Evolutionary conservation across 1,284 basidiomycete species (phyloP).

Genomic region (Leucoagaricus sp.): DNA sequence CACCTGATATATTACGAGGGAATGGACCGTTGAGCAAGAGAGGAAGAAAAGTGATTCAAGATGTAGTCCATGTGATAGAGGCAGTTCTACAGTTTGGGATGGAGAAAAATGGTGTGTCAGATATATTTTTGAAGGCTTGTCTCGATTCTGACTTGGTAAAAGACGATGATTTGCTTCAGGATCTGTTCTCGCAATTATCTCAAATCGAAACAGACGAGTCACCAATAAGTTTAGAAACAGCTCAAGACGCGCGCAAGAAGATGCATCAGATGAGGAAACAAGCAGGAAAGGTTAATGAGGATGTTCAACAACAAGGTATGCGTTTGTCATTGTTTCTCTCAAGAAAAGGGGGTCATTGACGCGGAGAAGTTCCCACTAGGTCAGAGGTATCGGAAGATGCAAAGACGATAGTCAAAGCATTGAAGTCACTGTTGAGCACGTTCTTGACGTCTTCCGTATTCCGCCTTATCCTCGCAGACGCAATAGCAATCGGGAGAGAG

Average conservation of each 20-base stretch:
- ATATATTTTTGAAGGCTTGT: background rate
- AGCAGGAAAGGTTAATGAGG: conserved; percentile 18
- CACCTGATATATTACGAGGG: conserved; percentile 10
- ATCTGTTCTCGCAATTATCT: conserved; percentile 37
- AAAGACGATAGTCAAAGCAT: conserved; percentile 31
- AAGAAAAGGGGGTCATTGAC: background rate
- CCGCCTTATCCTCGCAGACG: conserved; percentile 42
- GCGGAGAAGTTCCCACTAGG: conserved; percentile 25
- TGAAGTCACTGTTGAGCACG: conserved; percentile 35
- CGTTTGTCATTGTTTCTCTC: background rate
- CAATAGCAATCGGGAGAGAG: conserved; percentile 38
- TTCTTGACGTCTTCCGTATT: conserved; percentile 46
- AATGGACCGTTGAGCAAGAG: conserved; percentile 33
- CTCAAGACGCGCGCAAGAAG: conserved; percentile 19
- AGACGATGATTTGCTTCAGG: conserved; percentile 51
- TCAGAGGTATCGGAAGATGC: conserved; percentile 39
- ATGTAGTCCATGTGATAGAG: conserved; percentile 37
- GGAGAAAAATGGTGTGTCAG: conserved; percentile 48
- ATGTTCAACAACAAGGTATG: conserved; percentile 19
- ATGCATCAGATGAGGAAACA: conserved; percentile 22
- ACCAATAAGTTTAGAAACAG: conserved; percentile 6
- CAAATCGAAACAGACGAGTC: conserved; percentile 21
- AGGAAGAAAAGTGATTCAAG: conserved; percentile 34
- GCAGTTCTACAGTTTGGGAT: conserved; percentile 41
- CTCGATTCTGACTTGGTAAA: background rate